A percentile compares a stretch with the other conserved stretches of the same genome.
Evolutionary conservation across 805 yeast genomes (phyloP).

Genomic region (Yarrowia osloensis): DNA sequence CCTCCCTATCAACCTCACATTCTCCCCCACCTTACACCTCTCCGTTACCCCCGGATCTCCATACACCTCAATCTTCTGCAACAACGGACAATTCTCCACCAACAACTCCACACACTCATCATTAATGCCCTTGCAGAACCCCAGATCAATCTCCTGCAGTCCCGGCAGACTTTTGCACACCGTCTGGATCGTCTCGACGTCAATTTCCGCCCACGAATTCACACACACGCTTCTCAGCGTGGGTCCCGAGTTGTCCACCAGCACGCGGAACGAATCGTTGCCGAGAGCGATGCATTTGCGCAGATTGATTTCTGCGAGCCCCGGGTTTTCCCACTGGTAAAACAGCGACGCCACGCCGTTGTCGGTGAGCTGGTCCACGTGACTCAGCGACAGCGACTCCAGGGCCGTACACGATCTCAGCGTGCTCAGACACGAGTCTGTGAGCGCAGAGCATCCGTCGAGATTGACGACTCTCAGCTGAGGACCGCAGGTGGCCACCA

Average conservation of each 20-base stretch:
- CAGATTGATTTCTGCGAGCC: slow-evolving; percentile 61
- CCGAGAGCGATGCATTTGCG: slow-evolving; percentile 66
- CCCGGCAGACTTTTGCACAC: slow-evolving; percentile 51
- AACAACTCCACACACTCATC: slow-evolving; percentile 63
- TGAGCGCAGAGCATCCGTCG: slow-evolving; percentile 72
- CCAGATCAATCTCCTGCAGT: slow-evolving; percentile 68
- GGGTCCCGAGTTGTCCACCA: slow-evolving; percentile 61
- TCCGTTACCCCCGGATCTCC: slow-evolving; percentile 50
- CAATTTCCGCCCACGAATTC: slow-evolving; percentile 67
- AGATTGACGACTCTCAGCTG: slow-evolving; percentile 58
- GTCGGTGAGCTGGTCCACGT: slow-evolving; percentile 66
- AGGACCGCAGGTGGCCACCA: slow-evolving; percentile 56
- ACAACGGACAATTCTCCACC: slow-evolving; percentile 59
- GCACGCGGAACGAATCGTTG: slow-evolving; percentile 60
- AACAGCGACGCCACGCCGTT: slow-evolving; percentile 66
- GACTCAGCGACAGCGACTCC: slow-evolving; percentile 62
- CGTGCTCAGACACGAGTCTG: slow-evolving; percentile 57
- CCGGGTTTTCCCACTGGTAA: slow-evolving; percentile 54
- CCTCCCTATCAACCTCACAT: slow-evolving; percentile 68
- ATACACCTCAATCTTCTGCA: slow-evolving; percentile 73
- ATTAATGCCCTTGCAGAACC: slow-evolving; percentile 77
- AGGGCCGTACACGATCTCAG: slow-evolving; percentile 58
- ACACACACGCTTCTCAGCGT: slow-evolving; percentile 70
- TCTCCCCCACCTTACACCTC: slow-evolving; percentile 47
- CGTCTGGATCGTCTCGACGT: slow-evolving; percentile 44